A percentile compares a stretch with the other conserved stretches of the same genome.
These are phyloP conservation scores for Torrubiellomyces zombiae DNA, from an alignment of 2,329 filamentous ascomycete species.

Conservation along the genomic window DNA sequence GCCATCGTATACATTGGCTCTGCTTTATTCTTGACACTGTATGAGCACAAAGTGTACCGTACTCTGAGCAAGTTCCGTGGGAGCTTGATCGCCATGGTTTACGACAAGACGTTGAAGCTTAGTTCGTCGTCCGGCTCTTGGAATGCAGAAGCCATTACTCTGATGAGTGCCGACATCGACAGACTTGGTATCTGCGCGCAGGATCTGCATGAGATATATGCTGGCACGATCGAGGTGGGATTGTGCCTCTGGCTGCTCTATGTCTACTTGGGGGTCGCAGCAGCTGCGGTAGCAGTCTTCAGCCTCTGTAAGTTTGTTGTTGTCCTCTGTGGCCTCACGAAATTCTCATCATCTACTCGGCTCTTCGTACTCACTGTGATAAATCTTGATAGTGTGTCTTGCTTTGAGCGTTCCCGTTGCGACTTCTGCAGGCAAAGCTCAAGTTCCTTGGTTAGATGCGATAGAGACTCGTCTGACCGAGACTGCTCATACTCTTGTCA, in stretches of 20 bases:
- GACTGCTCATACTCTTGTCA: conserved; percentile 8
- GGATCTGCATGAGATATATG: conserved; percentile 17
- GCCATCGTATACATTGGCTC: conserved; percentile 21
- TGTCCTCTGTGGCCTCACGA: neutral
- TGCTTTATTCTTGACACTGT: conserved; percentile 9
- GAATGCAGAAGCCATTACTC: conserved; percentile 14
- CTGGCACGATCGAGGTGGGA: conserved; percentile 15
- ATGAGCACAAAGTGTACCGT: conserved; percentile 16
- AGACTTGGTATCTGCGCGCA: conserved; percentile 11
- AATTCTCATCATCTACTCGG: neutral
- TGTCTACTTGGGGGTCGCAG: conserved; percentile 8
- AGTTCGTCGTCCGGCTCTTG: conserved; percentile 9
- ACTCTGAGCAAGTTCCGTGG: conserved; percentile 16
- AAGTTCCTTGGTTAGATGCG: conserved; percentile 10
- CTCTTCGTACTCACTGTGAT: no score
- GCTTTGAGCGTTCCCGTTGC: conserved; percentile 7
- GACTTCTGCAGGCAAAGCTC: conserved; percentile 6
- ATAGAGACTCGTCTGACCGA: conserved; percentile 10
- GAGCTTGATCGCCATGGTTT: conserved; percentile 26
- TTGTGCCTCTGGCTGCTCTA: conserved; percentile 17
- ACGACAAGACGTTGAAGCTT: conserved; percentile 23
- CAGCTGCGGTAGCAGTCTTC: conserved; percentile 7
- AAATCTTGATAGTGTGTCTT: conserved; percentile 4
- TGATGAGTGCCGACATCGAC: conserved; percentile 28
- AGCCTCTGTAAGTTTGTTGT: conserved; percentile 5